Percentiles rank a stretch among this genome's conserved stretches.
Evolutionary conservation across 148 eudicot genomes (phyloP).

Genomic region (Vaccinium macrocarpon): DNA sequence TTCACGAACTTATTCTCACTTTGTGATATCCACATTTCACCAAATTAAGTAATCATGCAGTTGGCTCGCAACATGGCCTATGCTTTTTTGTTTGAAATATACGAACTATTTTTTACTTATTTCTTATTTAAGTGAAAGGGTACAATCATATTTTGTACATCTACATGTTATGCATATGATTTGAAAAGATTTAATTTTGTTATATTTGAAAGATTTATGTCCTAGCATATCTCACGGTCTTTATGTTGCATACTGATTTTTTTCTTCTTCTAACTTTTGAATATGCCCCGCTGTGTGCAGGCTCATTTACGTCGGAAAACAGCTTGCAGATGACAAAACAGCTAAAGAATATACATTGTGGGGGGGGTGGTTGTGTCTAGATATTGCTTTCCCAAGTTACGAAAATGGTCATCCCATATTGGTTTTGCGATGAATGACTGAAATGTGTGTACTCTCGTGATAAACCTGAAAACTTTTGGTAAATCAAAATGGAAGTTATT

Average conservation of each 20-base stretch:
- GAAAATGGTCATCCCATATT: neutral
- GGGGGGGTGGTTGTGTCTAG: slow-evolving; percentile 48
- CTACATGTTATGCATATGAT: neutral
- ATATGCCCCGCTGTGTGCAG: slow-evolving; percentile 20
- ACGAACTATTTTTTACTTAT: neutral
- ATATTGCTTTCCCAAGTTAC: neutral
- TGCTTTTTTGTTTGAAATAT: neutral
- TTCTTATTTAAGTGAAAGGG: neutral
- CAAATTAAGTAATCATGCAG: neutral
- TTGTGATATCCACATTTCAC: neutral
- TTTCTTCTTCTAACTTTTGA: neutral
- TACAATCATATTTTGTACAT: neutral
- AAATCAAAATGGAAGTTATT: neutral
- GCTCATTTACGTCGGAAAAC: slow-evolving; percentile 70
- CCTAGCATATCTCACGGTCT: neutral
- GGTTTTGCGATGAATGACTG: neutral
- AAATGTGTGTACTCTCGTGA: neutral
- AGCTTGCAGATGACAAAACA: slow-evolving; percentile 67
- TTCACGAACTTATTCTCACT: neutral
- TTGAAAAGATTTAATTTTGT: neutral
- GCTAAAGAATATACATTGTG: slow-evolving; percentile 63
- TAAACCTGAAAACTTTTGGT: slow-evolving; percentile 3
- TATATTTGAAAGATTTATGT: neutral
- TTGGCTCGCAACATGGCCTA: neutral
- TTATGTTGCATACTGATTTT: neutral